phyloP scores from a whole-genome alignment of 345 rosid species.

The Nephelium lappaceum region DNA sequence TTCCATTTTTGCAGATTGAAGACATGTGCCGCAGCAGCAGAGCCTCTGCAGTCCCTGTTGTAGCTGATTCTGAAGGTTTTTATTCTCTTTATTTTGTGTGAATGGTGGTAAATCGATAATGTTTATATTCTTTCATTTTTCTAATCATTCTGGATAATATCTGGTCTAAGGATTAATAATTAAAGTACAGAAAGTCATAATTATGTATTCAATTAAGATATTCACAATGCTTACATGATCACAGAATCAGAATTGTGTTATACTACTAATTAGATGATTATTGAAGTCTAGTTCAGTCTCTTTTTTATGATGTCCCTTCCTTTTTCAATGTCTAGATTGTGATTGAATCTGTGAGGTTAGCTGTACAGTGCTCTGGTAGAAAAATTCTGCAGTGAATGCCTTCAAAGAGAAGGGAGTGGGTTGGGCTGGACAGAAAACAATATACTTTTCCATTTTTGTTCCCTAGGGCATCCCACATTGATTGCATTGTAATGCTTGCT shows the following conservation, averaged over 20 bases:
- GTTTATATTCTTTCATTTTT: neutral
- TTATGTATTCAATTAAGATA: neutral
- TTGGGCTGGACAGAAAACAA: neutral
- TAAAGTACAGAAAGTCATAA: neutral
- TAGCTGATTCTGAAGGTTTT: slow-evolving; percentile 85
- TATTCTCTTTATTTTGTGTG: slow-evolving; percentile 8
- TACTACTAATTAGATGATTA: neutral
- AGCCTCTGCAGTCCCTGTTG: slow-evolving; percentile 86
- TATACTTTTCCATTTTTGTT: slow-evolving; percentile 3
- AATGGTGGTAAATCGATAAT: neutral
- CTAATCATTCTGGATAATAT: neutral
- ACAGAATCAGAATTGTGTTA: neutral
- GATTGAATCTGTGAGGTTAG: neutral
- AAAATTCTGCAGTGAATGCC: neutral
- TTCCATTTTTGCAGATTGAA: slow-evolving; percentile 63
- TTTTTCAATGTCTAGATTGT: neutral
- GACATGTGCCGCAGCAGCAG: slow-evolving; percentile 73
- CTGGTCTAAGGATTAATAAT: neutral
- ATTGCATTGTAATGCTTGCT: no score
- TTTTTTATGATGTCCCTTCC: neutral
- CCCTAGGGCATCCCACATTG: neutral
- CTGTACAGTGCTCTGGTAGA: neutral
- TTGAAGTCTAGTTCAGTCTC: slow-evolving; percentile 3
- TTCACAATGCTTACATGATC: neutral
- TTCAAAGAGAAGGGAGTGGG: neutral